phyloP scores from a whole-genome alignment of 2,329 filamentous ascomycete genomes.

The Colletotrichum sidae region DNA sequence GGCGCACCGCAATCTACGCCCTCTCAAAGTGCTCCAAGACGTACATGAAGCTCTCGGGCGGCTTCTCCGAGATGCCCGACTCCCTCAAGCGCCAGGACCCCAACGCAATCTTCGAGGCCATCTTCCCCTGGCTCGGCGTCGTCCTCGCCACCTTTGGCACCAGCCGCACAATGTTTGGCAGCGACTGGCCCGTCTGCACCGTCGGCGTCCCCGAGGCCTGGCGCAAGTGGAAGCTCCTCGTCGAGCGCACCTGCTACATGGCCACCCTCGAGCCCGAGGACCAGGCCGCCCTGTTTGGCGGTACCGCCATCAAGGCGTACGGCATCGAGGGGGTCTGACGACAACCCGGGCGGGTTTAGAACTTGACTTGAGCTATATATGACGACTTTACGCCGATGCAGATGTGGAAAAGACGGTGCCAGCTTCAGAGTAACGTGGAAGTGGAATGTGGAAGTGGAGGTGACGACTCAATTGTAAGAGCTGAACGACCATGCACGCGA shows the following conservation, averaged over 20 bases:
- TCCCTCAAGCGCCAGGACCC: conserved; percentile 60
- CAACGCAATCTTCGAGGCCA: conserved; percentile 70
- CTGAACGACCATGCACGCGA: conserved; percentile 9
- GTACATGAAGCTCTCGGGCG: conserved; percentile 94
- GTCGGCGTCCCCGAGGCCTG: conserved; percentile 71
- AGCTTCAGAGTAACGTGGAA: neutral
- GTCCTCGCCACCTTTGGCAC: conserved; percentile 80
- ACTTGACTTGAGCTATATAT: neutral
- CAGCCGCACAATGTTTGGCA: conserved; percentile 85
- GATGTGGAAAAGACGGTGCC: too few species aligned
- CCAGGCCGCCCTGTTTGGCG: conserved; percentile 76
- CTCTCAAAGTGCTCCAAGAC: conserved; percentile 73
- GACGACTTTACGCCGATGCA: too few species aligned
- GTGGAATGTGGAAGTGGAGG: neutral
- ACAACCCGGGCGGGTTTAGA: neutral
- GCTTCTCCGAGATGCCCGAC: conserved; percentile 79
- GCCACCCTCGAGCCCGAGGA: conserved; percentile 70
- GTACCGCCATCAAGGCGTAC: conserved; percentile 80
- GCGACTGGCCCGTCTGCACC: conserved; percentile 94
- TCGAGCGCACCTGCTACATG: conserved; percentile 75
- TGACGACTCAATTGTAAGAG: conserved; percentile 14
- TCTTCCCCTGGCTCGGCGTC: conserved; percentile 78
- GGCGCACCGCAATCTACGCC: conserved; percentile 75
- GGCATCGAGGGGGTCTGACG: conserved; percentile 38
- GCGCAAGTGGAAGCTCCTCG: conserved; percentile 79